phyloP scores from a whole-genome alignment of 225 moss, liverwort and hornwort species.

The Takakia lepidozioides region DNA sequence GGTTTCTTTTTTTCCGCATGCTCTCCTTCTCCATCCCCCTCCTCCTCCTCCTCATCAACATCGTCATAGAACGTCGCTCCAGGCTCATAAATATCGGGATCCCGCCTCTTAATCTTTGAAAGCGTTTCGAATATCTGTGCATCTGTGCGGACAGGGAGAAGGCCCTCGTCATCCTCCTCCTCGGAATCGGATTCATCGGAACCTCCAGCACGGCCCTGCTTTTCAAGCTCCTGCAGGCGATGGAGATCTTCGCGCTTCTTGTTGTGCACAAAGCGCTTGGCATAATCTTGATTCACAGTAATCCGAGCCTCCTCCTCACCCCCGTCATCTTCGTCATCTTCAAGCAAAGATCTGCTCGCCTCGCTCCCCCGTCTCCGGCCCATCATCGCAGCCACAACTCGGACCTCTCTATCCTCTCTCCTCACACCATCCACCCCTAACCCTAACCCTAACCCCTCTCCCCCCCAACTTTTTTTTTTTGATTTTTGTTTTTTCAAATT shows the following conservation, averaged over 20 bases:
- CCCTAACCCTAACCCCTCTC: too few relatives aligned
- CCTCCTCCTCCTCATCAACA: constrained; percentile 24
- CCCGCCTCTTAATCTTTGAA: constrained; percentile 67
- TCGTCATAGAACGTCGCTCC: constrained; percentile 74
- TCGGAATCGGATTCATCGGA: constrained; percentile 50
- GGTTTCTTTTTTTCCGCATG: constrained; percentile 58
- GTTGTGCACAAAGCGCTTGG: constrained; percentile 65
- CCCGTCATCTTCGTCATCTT: constrained; percentile 21
- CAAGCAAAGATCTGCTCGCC: constrained; percentile 1
- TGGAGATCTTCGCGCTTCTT: constrained; percentile 92
- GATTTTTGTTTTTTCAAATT: too few relatives aligned
- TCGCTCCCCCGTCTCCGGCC: neutral
- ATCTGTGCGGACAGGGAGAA: constrained; percentile 50
- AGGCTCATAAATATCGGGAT: constrained; percentile 65
- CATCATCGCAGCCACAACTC: too few relatives aligned
- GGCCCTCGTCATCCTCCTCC: constrained; percentile 86
- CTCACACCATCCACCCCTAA: too few relatives aligned
- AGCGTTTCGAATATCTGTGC: constrained; percentile 83
- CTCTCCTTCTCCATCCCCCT: constrained; percentile 15
- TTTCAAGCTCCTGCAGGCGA: constrained; percentile 77
- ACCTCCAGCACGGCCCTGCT: constrained; percentile 56
- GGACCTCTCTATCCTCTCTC: too few relatives aligned
- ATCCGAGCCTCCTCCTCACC: constrained; percentile 44
- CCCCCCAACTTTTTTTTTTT: too few relatives aligned
- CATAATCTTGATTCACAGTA: constrained; percentile 65